Percentiles rank a stretch among this genome's conserved stretches.
Conservation (phyloP, 176 grass and related monocot genomes). For the Triticum monococcum region DNA sequence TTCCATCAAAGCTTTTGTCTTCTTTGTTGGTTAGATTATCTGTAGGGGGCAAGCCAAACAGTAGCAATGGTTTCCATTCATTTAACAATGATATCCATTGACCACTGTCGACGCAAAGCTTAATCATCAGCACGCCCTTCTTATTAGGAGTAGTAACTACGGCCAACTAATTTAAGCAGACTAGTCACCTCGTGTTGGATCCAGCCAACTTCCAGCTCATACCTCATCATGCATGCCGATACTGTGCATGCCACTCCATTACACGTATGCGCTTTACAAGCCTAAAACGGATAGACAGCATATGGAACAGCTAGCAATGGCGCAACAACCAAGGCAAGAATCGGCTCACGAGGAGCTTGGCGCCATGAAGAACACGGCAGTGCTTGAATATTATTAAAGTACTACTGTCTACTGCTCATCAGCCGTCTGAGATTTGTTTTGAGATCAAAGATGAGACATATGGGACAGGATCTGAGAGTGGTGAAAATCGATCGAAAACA, state of each 20-base stretch:
- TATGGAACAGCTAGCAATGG: conserved; percentile 13
- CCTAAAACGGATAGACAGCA: background rate
- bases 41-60: background rate
- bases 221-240: conserved; percentile 28
- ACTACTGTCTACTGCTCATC: background rate
- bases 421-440: background rate
- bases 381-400: too few species aligned
- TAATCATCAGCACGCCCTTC: background rate
- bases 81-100: background rate
- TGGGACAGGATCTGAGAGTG: background rate
- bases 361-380: background rate
- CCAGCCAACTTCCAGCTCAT: conserved; percentile 47
- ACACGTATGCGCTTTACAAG: conserved; percentile 32
- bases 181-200: conserved; percentile 10
- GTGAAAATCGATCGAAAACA: background rate
- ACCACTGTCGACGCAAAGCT: background rate
- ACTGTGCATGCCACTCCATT: conserved; percentile 18
- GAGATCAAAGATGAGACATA: background rate
- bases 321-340: conserved; percentile 3
- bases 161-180: conserved; percentile 29
- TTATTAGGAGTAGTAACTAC: conserved; percentile 29
- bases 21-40: background rate
- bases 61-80: background rate
- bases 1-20: too few species aligned
- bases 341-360: background rate